These are phyloP conservation scores for Bryopsis sp. DNA, from an alignment of 139 green algal species.

Conservation along the genomic window DNA sequence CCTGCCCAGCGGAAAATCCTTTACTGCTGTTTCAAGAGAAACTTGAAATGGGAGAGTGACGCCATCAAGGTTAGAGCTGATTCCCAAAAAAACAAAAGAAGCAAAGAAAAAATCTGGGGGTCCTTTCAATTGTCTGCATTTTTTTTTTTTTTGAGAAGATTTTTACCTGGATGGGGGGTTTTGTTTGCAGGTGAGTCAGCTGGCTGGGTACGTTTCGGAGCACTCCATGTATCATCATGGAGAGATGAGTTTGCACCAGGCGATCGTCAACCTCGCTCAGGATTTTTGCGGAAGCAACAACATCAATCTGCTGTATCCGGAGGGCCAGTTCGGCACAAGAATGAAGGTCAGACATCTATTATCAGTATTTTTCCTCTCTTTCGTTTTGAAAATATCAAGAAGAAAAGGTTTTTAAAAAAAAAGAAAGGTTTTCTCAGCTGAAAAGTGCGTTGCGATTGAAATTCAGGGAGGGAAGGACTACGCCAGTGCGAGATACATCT, in stretches of 20 bases:
- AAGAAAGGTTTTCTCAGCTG: too few species aligned
- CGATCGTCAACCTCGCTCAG: constrained; percentile 87
- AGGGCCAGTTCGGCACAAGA: constrained; percentile 83
- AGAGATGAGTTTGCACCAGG: constrained; percentile 71
- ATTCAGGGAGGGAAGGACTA: constrained; percentile 10
- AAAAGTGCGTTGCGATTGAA: too few species aligned
- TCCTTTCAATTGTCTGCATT: background rate
- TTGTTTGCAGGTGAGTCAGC: constrained; percentile 75
- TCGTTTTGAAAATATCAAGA: too few species aligned
- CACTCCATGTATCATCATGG: constrained; percentile 99
- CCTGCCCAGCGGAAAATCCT: constrained; percentile 98
- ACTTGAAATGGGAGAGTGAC: too few species aligned
- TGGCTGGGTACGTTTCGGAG: constrained; percentile 93
- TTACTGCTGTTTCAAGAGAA: constrained; percentile 95
- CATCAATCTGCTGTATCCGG: constrained; percentile 84
- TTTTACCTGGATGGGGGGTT: background rate
- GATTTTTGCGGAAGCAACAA: constrained; percentile 98
- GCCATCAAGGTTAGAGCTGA: constrained; percentile 75
- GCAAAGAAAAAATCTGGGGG: background rate
- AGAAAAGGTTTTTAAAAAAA: too few species aligned
- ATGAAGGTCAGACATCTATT: too few species aligned
- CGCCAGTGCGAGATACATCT: constrained; percentile 88
- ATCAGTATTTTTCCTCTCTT: too few species aligned
- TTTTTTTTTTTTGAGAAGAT: background rate
- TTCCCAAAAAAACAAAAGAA: background rate